Evolutionary conservation across 2,329 filamentous ascomycete genomes (phyloP).

Genomic region (Aureobasidium uvarum): DNA sequence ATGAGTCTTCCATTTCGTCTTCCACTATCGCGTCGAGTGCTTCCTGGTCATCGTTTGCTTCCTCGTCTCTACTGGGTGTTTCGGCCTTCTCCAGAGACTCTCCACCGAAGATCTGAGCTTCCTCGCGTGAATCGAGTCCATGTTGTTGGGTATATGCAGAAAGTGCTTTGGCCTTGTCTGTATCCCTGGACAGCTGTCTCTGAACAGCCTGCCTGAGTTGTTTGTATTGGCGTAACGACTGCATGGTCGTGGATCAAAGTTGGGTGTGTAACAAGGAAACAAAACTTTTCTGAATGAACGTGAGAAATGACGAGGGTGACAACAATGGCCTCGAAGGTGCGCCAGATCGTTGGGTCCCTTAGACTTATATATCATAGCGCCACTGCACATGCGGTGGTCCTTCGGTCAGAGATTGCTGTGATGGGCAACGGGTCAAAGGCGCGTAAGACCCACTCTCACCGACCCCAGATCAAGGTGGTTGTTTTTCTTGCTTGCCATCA

Average conservation of each 20-base stretch:
- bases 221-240: constrained; percentile 23
- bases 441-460: constrained; percentile 23
- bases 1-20: constrained; percentile 18
- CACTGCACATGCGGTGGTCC: constrained; percentile 16
- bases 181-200: constrained; percentile 12
- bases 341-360: constrained; percentile 6
- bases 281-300: constrained; percentile 4
- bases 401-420: constrained; percentile 22
- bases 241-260: constrained; percentile 12
- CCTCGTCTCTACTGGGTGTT: constrained; percentile 6
- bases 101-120: neutral
- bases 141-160: constrained; percentile 18
- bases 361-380: constrained; percentile 11
- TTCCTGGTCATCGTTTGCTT: constrained; percentile 3
- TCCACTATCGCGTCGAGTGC: constrained; percentile 16
- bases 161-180: constrained; percentile 15
- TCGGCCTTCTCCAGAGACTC: constrained; percentile 5
- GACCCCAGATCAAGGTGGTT: constrained; percentile 24
- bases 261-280: neutral
- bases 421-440: constrained; percentile 16
- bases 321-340: neutral
- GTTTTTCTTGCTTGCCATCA: neutral
- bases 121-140: constrained; percentile 13
- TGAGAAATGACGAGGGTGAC: constrained; percentile 1
- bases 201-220: constrained; percentile 19